Conservation (phyloP, 495 filamentous ascomycete genomes). For the Pseudoneurospora amorphoporcata region DNA sequence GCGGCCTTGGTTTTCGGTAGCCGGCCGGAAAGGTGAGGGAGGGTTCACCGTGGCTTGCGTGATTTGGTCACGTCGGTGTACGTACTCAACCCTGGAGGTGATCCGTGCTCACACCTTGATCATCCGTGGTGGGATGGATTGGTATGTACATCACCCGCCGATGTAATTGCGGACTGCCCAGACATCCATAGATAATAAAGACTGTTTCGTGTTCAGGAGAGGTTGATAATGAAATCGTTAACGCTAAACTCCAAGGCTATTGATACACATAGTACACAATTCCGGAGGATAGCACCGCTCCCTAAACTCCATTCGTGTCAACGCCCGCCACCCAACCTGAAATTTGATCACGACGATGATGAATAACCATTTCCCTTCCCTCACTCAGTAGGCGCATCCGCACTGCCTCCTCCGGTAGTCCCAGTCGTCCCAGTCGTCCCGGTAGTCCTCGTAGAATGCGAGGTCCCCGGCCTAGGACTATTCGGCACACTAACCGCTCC, state of each 20-base stretch:
- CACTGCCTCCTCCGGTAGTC: neutral
- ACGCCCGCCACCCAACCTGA: neutral
- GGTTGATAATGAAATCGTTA: neutral
- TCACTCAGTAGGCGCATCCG: neutral
- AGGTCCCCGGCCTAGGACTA: slow-evolving; percentile 19
- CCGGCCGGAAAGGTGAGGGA: neutral
- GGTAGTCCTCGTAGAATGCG: slow-evolving; percentile 9
- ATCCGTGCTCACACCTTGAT: neutral
- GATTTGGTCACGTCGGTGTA: neutral
- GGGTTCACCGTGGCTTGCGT: neutral
- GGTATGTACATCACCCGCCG: neutral
- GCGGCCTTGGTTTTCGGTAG: neutral
- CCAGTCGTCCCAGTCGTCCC: neutral
- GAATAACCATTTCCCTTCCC: neutral
- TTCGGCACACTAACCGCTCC: neutral
- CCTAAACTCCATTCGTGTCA: neutral
- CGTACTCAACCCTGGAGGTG: neutral
- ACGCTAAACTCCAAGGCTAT: neutral
- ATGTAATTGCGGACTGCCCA: neutral
- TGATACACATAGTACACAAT: neutral
- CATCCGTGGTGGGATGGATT: neutral
- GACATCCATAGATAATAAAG: neutral
- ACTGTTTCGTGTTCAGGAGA: neutral
- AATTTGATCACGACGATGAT: neutral
- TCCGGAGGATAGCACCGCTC: neutral